Evolutionary conservation across 2,329 filamentous ascomycete species (phyloP), one percentile per base, ranked within the genome.

Genomic region (Westerdykella ornata): DNA sequence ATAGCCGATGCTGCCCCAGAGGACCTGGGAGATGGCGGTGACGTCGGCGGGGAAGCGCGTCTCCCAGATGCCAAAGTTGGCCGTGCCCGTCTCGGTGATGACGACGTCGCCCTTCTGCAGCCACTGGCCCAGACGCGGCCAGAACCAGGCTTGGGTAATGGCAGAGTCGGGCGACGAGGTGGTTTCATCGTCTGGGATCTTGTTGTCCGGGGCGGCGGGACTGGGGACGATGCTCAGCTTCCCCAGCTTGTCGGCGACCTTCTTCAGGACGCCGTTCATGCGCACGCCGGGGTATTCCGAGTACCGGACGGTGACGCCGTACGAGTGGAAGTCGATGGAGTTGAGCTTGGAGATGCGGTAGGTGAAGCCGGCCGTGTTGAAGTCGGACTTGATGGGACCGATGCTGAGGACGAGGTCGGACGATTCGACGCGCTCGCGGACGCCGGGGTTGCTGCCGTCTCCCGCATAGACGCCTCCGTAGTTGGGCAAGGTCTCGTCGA

Each of bases 41-140:
- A 89, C 84, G n/a, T 77, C 75, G 2, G 72, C 62, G 0, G 88
- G 88, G 69, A 94, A 92, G 32, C 78, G 77, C 4, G 87, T 89
- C 43, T 89, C 85, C 79, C 85, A 88, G 55, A 92, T 85, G 42
- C 88, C 88, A 62, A 94, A 90, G 68, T 88, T 90, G 43, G 87
- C 74, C 0, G 88, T 95, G 30, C 88, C 88, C 2, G 88, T 94
- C 64, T 94, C 88, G 0, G 88, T 90, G 38, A 94, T 77, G 41
- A 95, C 72, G 42, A 94, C 78, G 56, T 95, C 88, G 35, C 81
- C 74, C 40, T 81, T 72, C 40, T 76, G 73, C 8, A 94, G 69
- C 72, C 84, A 94, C 47, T 81, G 73, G 29, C 84, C 82, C 13
- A 92, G 71, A 30, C 76, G 77, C 0, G 84, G 84, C 86, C 87